phyloP scores from a whole-genome alignment of 768 basidiomycete genomes.

The Rhodotorula toruloides region DNA sequence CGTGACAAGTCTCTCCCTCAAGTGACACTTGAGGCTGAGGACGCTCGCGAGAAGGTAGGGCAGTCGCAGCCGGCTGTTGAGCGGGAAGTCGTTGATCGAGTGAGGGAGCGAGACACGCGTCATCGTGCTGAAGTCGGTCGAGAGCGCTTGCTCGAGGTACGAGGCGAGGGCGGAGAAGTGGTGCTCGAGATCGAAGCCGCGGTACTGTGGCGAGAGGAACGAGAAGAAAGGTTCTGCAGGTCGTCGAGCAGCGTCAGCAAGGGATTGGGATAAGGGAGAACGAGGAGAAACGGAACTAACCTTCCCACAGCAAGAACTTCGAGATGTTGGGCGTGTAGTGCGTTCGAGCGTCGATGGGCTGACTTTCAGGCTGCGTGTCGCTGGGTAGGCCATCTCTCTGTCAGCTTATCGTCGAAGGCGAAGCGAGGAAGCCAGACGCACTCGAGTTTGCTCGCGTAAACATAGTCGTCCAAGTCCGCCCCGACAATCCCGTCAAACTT shows the following conservation, averaged over 20 bases:
- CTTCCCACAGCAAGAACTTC: conserved; percentile 41
- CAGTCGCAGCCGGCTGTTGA: conserved; percentile 27
- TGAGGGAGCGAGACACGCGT: conserved; percentile 28
- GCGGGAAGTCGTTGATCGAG: conserved; percentile 33
- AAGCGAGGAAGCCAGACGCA: conserved; percentile 1
- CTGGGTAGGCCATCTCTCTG: not conserved
- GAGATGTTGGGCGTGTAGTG: conserved; percentile 38
- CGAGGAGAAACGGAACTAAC: conserved; percentile 6
- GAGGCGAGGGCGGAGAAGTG: conserved; percentile 34
- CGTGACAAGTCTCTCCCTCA: conserved; percentile 30
- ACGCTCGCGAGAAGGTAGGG: conserved; percentile 39
- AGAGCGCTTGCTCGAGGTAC: conserved; percentile 38
- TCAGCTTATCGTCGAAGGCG: not conserved
- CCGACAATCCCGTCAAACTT: conserved; percentile 41
- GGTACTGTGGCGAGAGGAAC: conserved; percentile 40
- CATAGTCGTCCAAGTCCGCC: conserved; percentile 37
- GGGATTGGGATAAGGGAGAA: not conserved
- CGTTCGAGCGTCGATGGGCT: conserved; percentile 32
- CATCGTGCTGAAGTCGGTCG: conserved; percentile 27
- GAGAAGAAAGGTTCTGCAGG: conserved; percentile 40
- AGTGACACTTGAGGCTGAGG: conserved; percentile 38
- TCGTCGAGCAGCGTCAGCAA: not conserved
- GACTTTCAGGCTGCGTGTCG: conserved; percentile 39
- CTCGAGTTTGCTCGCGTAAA: conserved; percentile 41
- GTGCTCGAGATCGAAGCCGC: conserved; percentile 38